Percentiles rank a stretch among this genome's conserved stretches.
Conservation (phyloP, 257 asterid species). For the Echites panduratus region DNA sequence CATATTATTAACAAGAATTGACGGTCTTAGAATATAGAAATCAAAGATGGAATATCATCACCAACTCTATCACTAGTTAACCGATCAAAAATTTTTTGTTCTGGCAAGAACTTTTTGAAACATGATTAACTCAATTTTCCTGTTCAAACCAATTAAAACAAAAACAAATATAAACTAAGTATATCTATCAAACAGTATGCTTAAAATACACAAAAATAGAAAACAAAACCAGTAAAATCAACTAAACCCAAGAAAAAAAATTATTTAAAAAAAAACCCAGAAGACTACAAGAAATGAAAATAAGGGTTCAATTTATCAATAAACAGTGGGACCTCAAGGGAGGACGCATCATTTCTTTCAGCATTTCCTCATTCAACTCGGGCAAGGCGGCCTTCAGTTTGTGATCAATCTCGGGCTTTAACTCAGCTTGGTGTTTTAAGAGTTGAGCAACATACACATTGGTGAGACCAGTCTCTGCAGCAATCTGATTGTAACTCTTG, state of each 20-base stretch:
- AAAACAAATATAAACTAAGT: not conserved
- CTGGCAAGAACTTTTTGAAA: not conserved
- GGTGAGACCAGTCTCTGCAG: slow-evolving; percentile 78
- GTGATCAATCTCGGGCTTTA: slow-evolving; percentile 77
- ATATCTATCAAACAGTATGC: not conserved
- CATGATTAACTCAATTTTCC: not conserved
- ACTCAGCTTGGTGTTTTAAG: slow-evolving; percentile 83
- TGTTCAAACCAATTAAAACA: not conserved
- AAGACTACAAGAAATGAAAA: not conserved
- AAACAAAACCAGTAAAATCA: not conserved
- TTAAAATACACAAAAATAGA: not conserved
- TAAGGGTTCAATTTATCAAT: slow-evolving; percentile 39
- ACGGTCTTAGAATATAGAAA: no score
- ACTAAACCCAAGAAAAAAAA: no score
- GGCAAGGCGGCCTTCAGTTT: slow-evolving; percentile 69
- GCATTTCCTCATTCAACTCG: slow-evolving; percentile 42
- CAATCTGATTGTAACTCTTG: slow-evolving; percentile 60
- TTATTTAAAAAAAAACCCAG: no score
- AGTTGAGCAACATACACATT: slow-evolving; percentile 97
- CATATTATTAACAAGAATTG: no score
- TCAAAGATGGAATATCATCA: not conserved
- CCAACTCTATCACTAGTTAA: not conserved
- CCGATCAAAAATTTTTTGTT: not conserved
- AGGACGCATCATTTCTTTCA: slow-evolving; percentile 63
- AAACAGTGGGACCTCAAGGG: slow-evolving; percentile 84